Evolutionary conservation across 2,329 filamentous ascomycete genomes (phyloP), one percentile per base, ranked within the genome.

Genomic region (Fusarium multiceps): DNA sequence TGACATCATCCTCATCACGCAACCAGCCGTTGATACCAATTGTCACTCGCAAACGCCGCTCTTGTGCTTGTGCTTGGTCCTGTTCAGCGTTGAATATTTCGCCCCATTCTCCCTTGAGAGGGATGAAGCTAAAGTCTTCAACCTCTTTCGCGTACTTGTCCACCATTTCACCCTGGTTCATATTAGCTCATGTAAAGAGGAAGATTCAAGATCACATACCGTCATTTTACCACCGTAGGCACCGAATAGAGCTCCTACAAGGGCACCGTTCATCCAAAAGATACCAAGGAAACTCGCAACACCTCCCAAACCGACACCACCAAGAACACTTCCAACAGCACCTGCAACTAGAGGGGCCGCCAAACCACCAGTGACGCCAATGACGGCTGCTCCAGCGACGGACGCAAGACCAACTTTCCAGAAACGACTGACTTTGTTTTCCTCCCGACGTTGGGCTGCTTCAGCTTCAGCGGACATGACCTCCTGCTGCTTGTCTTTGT

Each of bases 361-460:
- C n/a, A 97, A 84, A 3, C 94, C 94, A 20, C 94, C 94, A 1
- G 94, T 97, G 6, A 98, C 88, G 8, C 94, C 94, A n/a, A 98
- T 94, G 3, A 97, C 83, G 0, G 92, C 93, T 3, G 95, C 95
- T 13, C 95, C 95, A 1, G 93, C 94, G 0, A 97, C 93, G 11
- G 92, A 93, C 0, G 94, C 95, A 27, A 98, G 84, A 0, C 94
- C 93, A 21, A 98, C 93, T 78, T 97, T 98, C 93, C 93, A 97
- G 78, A 92, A 92, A 11, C 94, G 85, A 21, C 88, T 85, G 11
- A 86, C 81, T 71, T 92, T 89, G 57, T 91, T 92, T 63, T 92
- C 87, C 68, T 94, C 89, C 16, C 87, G 87, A 56, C 91, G 89
- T 77, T 92, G 92, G 75, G 91, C 88, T 0, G 89, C 90, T 77